Evolutionary conservation across 2,329 filamentous ascomycete genomes (phyloP), one percentile per base, ranked within the genome.

Genomic region (Ceratocystiopsis brevicomis): DNA sequence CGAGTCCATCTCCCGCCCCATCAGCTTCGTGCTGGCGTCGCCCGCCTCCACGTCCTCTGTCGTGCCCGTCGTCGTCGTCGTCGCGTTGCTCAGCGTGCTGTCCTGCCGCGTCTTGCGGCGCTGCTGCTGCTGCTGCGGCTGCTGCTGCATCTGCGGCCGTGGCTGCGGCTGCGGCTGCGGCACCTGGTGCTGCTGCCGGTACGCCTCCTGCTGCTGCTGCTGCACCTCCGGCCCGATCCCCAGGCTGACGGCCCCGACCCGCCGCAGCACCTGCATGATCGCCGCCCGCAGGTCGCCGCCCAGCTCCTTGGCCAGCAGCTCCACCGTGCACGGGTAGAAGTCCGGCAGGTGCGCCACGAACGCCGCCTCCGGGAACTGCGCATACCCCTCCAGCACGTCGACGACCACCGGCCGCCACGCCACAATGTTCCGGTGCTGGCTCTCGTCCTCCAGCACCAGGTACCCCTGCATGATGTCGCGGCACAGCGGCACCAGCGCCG

Each of bases 341-440:
- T 76, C 76, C 39, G 73, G 67, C 9, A 94, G 71, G 53, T 96
- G 78, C 45, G 78, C 76, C 43, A 73, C 73, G 53, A 98, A 98
- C 38, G 83, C 82, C 19, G 77, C 70, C 16, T 74, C 69, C 0
- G 85, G 82, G 63, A 96, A 95, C 8, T 76, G 79, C 0, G 78
- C 78, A 58, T 88, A 96, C 1, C 90, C 90, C 55, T 98, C 88
- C 11, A 99, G 68, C 10, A 98, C 90, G 56, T 94, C 90, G 16
- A 98, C 86, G 2, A 99, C 90, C 0, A 98, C 90, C 0, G 90
- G 90, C 16, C 90, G 72, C 90, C 90, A 99, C 0, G 92, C 93
- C 21, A 92, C 75, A 44, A 98, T 94, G 60, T 98, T 98, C 44
- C 90, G 73, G 57, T 96, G 87, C 61, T 98, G 90, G 25, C 84